Evolutionary conservation across 148 eudicot genomes (phyloP).

Genomic region (Rhododendron mucronatum): DNA sequence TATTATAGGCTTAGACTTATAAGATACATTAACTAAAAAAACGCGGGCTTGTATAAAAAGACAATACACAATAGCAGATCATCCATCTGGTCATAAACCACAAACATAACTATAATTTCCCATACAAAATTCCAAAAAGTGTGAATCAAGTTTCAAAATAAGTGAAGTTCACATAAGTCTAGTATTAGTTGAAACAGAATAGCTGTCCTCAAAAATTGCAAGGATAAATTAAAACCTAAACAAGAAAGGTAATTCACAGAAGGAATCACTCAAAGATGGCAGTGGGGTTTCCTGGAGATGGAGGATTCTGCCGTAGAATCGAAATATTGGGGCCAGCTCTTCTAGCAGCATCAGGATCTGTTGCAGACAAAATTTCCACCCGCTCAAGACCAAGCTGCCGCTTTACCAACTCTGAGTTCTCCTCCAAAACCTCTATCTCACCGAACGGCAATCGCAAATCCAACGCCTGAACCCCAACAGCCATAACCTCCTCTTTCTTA

Average conservation of each 20-base stretch:
- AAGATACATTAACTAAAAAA: background rate
- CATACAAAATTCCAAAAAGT: background rate
- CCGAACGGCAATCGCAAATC: conserved; percentile 82
- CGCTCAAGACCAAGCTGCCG: conserved; percentile 68
- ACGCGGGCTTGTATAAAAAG: background rate
- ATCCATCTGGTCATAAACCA: background rate
- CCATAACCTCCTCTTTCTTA: conserved; percentile 72
- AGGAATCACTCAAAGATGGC: conserved; percentile 46
- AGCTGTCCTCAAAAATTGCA: background rate
- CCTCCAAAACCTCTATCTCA: conserved; percentile 63
- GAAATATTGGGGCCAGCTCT: conserved; percentile 51
- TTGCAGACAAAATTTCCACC: conserved; percentile 48
- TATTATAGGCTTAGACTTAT: background rate
- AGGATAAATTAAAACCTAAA: background rate
- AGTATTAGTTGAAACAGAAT: background rate
- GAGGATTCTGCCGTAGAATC: conserved; percentile 60
- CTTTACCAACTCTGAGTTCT: conserved; percentile 58
- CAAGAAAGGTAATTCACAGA: background rate
- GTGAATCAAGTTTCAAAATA: background rate
- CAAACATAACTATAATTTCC: background rate
- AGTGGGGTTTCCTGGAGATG: conserved; percentile 89
- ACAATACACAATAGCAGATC: background rate
- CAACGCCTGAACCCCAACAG: conserved; percentile 73
- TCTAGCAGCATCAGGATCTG: conserved; percentile 42
- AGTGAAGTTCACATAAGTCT: background rate